Conservation (phyloP, 2,329 filamentous ascomycete species). For the Mycocentrospora acerina region DNA sequence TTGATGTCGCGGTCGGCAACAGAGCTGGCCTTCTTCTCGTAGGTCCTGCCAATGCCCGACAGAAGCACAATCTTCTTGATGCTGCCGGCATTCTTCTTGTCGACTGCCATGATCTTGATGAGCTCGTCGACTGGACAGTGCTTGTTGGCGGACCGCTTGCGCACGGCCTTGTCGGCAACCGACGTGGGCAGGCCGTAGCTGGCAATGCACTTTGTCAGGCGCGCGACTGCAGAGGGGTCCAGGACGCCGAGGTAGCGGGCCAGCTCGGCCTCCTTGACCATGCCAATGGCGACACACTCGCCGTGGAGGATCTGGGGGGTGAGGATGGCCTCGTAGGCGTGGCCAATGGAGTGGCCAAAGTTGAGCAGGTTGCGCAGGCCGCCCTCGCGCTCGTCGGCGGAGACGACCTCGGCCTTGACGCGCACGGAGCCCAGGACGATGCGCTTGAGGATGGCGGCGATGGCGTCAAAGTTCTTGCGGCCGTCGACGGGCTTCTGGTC, state of each 20-base stretch:
- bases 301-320: constrained; percentile 95
- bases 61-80: constrained; percentile 96
- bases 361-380: constrained; percentile 93
- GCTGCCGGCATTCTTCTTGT: constrained; percentile 96
- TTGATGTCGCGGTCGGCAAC: constrained; percentile 85
- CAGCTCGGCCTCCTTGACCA: constrained; percentile 96
- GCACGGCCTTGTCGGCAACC: constrained; percentile 77
- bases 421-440: constrained; percentile 87
- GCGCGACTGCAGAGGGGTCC: constrained; percentile 81
- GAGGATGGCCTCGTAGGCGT: constrained; percentile 92
- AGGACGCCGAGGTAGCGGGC: constrained; percentile 86
- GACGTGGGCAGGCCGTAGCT: constrained; percentile 89
- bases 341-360: constrained; percentile 96
- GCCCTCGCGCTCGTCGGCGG: constrained; percentile 89
- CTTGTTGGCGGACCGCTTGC: constrained; percentile 81
- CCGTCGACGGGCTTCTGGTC: constrained; percentile 60
- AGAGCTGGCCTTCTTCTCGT: constrained; percentile 84
- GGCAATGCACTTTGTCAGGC: constrained; percentile 89
- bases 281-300: constrained; percentile 93
- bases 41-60: constrained; percentile 82
- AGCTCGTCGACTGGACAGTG: constrained; percentile 82
- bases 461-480: constrained; percentile 65
- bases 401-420: constrained; percentile 93
- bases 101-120: constrained; percentile 91
- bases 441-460: constrained; percentile 56